Evolutionary conservation across 2,329 filamentous ascomycete species (phyloP), one percentile per base, ranked within the genome.

Genomic region (Pyrenochaeta sp.): DNA sequence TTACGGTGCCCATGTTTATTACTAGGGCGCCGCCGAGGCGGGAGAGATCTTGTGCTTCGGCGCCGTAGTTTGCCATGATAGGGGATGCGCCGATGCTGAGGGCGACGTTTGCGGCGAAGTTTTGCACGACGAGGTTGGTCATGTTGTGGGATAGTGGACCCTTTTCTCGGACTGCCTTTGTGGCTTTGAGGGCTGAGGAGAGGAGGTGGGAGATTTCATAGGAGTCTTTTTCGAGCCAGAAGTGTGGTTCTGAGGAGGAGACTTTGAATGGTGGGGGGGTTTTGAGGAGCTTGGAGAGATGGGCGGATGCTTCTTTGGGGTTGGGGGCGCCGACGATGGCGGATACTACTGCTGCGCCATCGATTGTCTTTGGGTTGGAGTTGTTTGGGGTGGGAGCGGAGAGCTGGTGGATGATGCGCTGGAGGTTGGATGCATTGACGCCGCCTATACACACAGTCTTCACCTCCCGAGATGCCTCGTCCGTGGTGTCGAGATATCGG

Each of bases 51-150:
- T 80, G 75, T 0, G 93, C 93, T 82, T 98, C 94, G 50, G 88
- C 86, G 27, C 89, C 91, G 69, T 93, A 91, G 76, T 91, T 93
- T 7, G 93, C 89, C 94, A 98, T 98, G 77, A 97, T 97, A 39
- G 94, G 94, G 22, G 91, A 95, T 12, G 91, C 91, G 36, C 94
- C 94, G 51, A 96, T 84, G 34, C 90, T 87, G 15, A 97, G 84
- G 39, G 92, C 92, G 2, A 97, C 90, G 72, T 96, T 97, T 51
- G 95, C 94, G 15, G 93, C 91, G 71, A 98, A 91, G 79, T 97
- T 97, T 72, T 97, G 93, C 24, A 97, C 94, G 0, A 98, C 94
- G 51, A 93, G 84, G 75, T 98, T 98, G 52, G 95, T 98, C 92
- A 98, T 98, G 79, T 97, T 97, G 79, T 98, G 94, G 50, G 90